Percentiles rank a stretch among this genome's conserved stretches.
Evolutionary conservation across 2,329 filamentous ascomycete species (phyloP).

Genomic region (Fusarium concolor): DNA sequence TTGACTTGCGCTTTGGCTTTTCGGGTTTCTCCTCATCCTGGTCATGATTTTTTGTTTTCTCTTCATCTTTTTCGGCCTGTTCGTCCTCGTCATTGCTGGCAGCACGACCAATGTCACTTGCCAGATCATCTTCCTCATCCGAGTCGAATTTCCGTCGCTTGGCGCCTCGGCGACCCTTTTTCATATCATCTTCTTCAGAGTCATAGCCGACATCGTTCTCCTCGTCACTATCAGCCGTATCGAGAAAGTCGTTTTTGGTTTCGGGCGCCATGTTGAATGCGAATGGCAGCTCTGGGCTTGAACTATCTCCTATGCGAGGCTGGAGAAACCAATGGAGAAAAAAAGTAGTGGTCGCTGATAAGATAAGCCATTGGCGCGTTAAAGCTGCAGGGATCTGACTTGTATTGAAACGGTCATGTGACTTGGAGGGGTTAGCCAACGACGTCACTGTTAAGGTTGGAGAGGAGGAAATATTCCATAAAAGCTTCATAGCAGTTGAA

Average conservation of each 20-base stretch:
- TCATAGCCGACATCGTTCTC: constrained; percentile 70
- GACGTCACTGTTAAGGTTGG: constrained; percentile 32
- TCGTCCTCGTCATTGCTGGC: constrained; percentile 51
- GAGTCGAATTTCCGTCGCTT: constrained; percentile 73
- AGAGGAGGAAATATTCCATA: neutral
- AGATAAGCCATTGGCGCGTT: constrained; percentile 34
- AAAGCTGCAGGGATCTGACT: neutral
- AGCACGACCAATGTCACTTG: constrained; percentile 53
- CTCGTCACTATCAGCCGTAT: constrained; percentile 68
- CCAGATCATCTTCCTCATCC: constrained; percentile 50
- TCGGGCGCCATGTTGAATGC: constrained; percentile 68
- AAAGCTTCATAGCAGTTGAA: neutral
- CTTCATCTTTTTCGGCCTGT: constrained; percentile 45
- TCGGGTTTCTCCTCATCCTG: constrained; percentile 22
- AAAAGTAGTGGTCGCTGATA: constrained; percentile 45
- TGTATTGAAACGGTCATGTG: constrained; percentile 28
- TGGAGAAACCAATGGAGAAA: constrained; percentile 12
- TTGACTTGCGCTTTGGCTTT: constrained; percentile 41
- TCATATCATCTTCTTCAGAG: constrained; percentile 75
- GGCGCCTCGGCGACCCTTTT: constrained; percentile 69
- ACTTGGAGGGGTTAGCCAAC: constrained; percentile 26
- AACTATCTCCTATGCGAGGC: constrained; percentile 15
- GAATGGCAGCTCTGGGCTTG: constrained; percentile 13
- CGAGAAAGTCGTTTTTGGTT: constrained; percentile 79
- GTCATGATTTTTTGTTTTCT: constrained; percentile 42